Base-by-base conservation (phyloP, 345 rosid genomes). In the Eucalyptus cladocalyx region DNA sequence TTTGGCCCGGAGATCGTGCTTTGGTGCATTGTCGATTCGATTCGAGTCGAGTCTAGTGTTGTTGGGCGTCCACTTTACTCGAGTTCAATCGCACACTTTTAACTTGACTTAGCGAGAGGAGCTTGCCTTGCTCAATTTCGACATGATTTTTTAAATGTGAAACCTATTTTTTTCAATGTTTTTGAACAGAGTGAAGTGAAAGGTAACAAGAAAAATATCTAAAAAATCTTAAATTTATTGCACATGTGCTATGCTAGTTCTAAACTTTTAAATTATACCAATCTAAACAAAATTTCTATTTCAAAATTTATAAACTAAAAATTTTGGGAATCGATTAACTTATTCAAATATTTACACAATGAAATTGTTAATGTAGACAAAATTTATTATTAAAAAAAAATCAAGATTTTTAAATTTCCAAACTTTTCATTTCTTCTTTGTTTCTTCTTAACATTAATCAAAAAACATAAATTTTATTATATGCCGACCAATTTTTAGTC, bases 211-310 rank as follows among this genome's bases (percentile, higher is more conserved):
- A 24, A 56, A 24, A 24, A 10, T 24, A 56, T 26, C 12, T 26
- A 8, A 24, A 56, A 56, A 9, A 5, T 4, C 1, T 0, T 24
- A 24, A 24, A 5, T 0, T 26, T 10, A 10, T 56, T 10, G 2
- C 3, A 56, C 6, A 23, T 9, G 5, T 23, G 3, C 3, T 11
- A 9, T 21, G 26, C 2, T 0, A 0, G 1, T 23, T 5, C 6
- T 56, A 24, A 56, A 56, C 62, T 56, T 56, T 56, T 56, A 23
- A 56, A 56, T 56, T 24, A 23, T 56, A 24, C 0, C 6, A n/a
- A n/a, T n/a, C n/a, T n/a, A n/a, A n/a, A n/a, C n/a, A n/a, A n/a
- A n/a, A n/a, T n/a, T n/a, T n/a, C n/a, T n/a, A n/a, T n/a, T n/a
- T n/a, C n/a, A n/a, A n/a, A n/a, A n/a, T n/a, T n/a, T n/a, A n/a